Conservation (phyloP, 2,329 filamentous ascomycete genomes). For the Corniculantispora saksenae region DNA sequence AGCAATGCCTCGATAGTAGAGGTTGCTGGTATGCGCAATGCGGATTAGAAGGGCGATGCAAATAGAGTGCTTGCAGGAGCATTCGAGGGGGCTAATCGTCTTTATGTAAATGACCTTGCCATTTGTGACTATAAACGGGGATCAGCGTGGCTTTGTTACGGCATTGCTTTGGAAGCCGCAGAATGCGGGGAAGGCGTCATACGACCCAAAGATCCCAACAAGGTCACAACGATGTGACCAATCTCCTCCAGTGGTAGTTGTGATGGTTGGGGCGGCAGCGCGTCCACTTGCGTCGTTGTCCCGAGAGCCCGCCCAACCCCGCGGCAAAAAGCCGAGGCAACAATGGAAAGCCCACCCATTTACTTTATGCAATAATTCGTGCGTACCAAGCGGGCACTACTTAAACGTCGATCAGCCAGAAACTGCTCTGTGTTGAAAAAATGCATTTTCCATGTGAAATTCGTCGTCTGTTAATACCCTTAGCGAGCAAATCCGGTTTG, state of each 20-base stretch:
- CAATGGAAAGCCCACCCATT: background rate
- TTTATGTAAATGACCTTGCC: background rate
- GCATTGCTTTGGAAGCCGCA: background rate
- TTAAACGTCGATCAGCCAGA: background rate
- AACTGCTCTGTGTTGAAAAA: too few relatives aligned
- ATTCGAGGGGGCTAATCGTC: too few relatives aligned
- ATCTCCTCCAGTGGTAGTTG: background rate
- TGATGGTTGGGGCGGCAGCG: constrained; percentile 15
- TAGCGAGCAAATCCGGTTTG: too few relatives aligned
- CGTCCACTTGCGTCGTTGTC: constrained; percentile 13
- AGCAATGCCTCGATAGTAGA: background rate
- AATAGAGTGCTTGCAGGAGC: too few relatives aligned
- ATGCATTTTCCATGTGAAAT: background rate
- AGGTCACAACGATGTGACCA: background rate
- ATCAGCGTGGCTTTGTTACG: background rate
- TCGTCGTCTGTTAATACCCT: too few relatives aligned
- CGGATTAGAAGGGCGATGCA: background rate
- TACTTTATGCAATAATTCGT: too few relatives aligned
- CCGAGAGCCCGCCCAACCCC: constrained; percentile 15
- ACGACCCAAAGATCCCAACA: background rate
- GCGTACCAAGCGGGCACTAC: too few relatives aligned
- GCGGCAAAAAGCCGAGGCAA: constrained; percentile 11
- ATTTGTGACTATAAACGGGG: background rate
- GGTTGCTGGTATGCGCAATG: background rate
- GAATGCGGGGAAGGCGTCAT: constrained; percentile 6